Base-by-base conservation (phyloP, 2,329 filamentous ascomycete genomes). In the Fusarium liriodendri region DNA sequence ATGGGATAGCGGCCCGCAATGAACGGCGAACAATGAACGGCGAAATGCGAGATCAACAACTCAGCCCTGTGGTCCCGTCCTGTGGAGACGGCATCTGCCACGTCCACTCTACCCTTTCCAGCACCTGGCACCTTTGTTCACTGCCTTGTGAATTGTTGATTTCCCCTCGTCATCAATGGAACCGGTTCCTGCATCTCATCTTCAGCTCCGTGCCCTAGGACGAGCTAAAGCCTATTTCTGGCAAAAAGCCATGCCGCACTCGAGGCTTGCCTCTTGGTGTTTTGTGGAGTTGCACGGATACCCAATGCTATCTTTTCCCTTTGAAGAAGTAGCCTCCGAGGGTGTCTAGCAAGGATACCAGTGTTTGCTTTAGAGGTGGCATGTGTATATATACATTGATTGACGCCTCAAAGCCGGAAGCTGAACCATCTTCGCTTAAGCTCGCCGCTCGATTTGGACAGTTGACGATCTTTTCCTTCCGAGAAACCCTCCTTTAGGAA, bases 181-280 rank as follows among this genome's bases (percentile, higher is more conserved):
- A 60, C 47, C 37, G 7, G 57, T 66, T 59, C 50, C 50, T 58
- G 60, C 38, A 64, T 59, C 65, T 8, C 38, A 18, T n/a, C n/a
- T 29, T 64, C 65, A 67, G 50, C 65, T 64, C 32, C 38, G 37
- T 29, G 59, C 37, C 47, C 27, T 25, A 63, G n/a, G 32, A 9
- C 61, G n/a, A 55, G 38, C 18, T 61, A 40, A 62, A 27, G 50
- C 37, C 60, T 40, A n/a, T 35, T 59, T 61, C 38, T 47, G 45
- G 50, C 42, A 32, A 58, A 47, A 58, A 50, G 57, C 22, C 40
- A 50, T 25, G 29, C 62, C 38, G 52, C n/a, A 29, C 27, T 45
- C 38, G 32, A 57, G 52, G 8, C 52, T 33, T 33, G 22, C 6
- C 55, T 58, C 55, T n/a, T n/a, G 16, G 22, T 54, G 22, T 63